Evolutionary conservation across 208 protist species (phyloP), one percentile per base, ranked within the genome.

Genomic region (Porcisia hertigi): DNA sequence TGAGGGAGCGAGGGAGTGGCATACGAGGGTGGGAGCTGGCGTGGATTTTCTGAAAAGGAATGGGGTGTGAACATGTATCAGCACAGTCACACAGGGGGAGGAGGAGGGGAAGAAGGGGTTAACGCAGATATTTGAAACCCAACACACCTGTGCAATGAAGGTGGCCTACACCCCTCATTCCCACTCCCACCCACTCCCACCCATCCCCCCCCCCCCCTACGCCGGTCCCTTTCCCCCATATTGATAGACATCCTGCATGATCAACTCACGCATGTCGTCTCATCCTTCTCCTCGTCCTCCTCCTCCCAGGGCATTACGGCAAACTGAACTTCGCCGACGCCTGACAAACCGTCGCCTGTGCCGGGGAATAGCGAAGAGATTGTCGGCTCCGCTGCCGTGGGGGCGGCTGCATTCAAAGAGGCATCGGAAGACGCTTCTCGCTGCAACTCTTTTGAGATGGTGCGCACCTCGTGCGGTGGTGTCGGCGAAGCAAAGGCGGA

Each of bases 271-370:
- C 43, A 69, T 30, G 23, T 3, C 25, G 30, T n/a, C 6, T 12
- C 73, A 11, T 86, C 77, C 41, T 90, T 86, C 34, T 89, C 80
- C 7, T 88, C 80, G 18, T 90, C 89, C 47, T 94, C 89, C 73
- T 94, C 92, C 52, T 94, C 92, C 90, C 90, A 96, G n/a, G 90
- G 92, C 92, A 96, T 96, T 54, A 86, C 84, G 11, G 85, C 83
- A 73, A 96, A 96, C 49, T 86, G 82, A 34, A 95, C 57, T 25
- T 64, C 53, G 23, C 43, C 54, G 41, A 36, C n/a, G 53, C 69
- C 69, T 3, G 34, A 39, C 5, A 23, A 25, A 18, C 18, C 69
- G 12, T 67, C 75, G 20, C 39, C n/a, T 36, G 62, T 43, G 62
- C 6, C 9, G n/a, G 47, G 8, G 47, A 1, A 30, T 6, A 30